A percentile compares a stretch with the other conserved stretches of the same genome.
phyloP scores from a whole-genome alignment of 2,329 filamentous ascomycete species.

The Fusarium fujikuroi region DNA sequence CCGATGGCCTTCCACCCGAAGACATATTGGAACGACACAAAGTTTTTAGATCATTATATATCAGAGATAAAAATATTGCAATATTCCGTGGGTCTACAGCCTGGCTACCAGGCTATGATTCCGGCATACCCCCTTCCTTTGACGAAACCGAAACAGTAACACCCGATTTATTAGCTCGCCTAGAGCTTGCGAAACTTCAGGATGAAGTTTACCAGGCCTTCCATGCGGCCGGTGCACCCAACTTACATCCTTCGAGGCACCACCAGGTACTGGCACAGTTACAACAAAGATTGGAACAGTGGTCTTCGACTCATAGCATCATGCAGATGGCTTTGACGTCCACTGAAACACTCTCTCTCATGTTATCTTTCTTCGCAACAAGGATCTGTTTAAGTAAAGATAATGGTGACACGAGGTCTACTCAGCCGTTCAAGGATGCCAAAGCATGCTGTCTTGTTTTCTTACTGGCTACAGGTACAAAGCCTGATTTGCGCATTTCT shows the following conservation, averaged over 20 bases:
- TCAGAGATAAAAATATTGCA: constrained; percentile 39
- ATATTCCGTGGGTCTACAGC: constrained; percentile 38
- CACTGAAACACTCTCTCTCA: constrained; percentile 11
- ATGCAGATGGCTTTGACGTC: constrained; percentile 20
- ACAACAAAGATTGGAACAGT: constrained; percentile 39
- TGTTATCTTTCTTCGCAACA: constrained; percentile 40
- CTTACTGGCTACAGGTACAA: constrained; percentile 32
- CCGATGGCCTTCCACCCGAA: constrained; percentile 7
- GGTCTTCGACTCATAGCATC: constrained; percentile 30
- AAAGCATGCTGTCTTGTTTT: constrained; percentile 41
- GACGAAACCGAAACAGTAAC: constrained; percentile 9
- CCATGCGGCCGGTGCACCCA: constrained; percentile 23
- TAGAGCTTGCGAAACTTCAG: constrained; percentile 40
- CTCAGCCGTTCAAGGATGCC: constrained; percentile 29
- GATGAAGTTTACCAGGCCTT: constrained; percentile 40
- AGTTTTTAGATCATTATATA: constrained; percentile 41
- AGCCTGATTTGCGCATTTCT: constrained; percentile 21
- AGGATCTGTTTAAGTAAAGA: constrained; percentile 31
- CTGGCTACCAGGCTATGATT: constrained; percentile 38
- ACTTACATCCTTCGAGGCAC: neutral
- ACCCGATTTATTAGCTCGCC: constrained; percentile 14
- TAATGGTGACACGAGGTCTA: constrained; percentile 3
- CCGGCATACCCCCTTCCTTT: neutral
- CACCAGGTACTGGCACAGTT: constrained; percentile 20
- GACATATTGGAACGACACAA: constrained; percentile 36